Base-by-base conservation (phyloP, 2,329 filamentous ascomycete species). In the Colletotrichum sojae region DNA sequence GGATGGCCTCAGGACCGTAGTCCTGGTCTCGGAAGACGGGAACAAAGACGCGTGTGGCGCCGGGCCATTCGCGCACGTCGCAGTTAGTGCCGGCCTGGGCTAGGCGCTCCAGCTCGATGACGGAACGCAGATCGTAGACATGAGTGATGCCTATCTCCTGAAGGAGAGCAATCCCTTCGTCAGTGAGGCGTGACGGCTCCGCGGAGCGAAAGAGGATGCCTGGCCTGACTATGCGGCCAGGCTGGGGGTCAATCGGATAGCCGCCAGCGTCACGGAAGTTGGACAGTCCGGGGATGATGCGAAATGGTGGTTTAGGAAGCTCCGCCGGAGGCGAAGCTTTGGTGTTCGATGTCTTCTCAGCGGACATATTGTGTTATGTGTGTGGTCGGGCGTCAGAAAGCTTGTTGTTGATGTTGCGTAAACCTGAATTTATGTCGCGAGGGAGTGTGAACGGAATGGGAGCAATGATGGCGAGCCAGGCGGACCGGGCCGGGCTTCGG, bases 201-300 rank as follows among this genome's bases (percentile, higher is more conserved):
- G 90, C 92, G 56, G 89, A 90, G 65, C 93, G 90, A 80, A 89
- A 95, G 66, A 92, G 80, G 36, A 90, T 75, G 39, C 84, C 83
- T 22, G 81, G 81, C 27, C 86, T 85, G 69, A 92, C 76, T 60
- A 78, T 80, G 75, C 78, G 81, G 59, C 63, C 74, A 10, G 77
- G 74, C 13, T 74, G 66, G 4, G 71, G 73, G 27, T 77, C 66
- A 53, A 88, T 76, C 10, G 84, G 81, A 71, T 90, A 89, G 52
- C 89, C 89, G 71, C 90, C 90, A 27, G 91, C 81, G 76, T 92
- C 90, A 63, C 92, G 86, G 76, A 94, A 90, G 79, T 94, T 94
- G 71, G 83, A 83, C 43, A 93, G 83, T 20, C 90, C 90, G 2
- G 84, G 80, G 40, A 91, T 81, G 61, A 76, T 64, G 66, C 85